Evolutionary conservation across 805 yeast genomes (phyloP), one percentile per base, ranked within the genome.

Genomic region (Zygosaccharomyces siamensis): DNA sequence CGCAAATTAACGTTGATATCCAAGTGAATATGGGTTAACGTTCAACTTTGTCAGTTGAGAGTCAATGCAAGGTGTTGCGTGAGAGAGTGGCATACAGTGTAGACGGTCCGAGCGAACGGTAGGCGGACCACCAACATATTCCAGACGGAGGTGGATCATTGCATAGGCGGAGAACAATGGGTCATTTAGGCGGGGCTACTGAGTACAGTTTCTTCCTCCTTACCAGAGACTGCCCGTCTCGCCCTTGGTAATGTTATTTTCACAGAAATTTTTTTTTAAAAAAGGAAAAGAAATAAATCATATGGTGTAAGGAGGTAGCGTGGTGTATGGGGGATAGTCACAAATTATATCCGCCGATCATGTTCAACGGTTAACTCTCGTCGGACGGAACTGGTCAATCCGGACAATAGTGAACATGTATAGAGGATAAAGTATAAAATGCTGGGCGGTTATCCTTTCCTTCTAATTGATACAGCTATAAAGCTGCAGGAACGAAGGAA

Each of bases 41-140:
- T 41, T 41, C 44, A 18, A 20, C 35, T 24, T 41, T 41, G 44
- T 41, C 36, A 41, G n/a, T 41, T n/a, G 44, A 39, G 43, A 41
- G 44, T 30, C 44, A 18, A 16, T 41, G 36, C 11, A 41, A 41
- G 31, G 21, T 11, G 37, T 33, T 20, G 33, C 30, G 28, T 14
- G 32, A 21, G 32, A 21, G 26, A 18, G n/a, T 12, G 27, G n/a
- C 30, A 37, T 24, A 16, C 42, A 38, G 47, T 43, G 41, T 38
- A 28, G 43, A 20, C 7, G 32, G 11, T 28, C 36, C 11, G 11
- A 12, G 11, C 23, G 44, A 16, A 30, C 20, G 18, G 36, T 8
- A 20, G 23, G 36, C 16, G 4, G 36, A 30, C 16, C 44, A 3
- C 20, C 7, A 20, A 4, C 37, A 10, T 7, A 10, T 8, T 26